Conservation (phyloP, 768 basidiomycete genomes). For the Podaxis pistillaris region DNA sequence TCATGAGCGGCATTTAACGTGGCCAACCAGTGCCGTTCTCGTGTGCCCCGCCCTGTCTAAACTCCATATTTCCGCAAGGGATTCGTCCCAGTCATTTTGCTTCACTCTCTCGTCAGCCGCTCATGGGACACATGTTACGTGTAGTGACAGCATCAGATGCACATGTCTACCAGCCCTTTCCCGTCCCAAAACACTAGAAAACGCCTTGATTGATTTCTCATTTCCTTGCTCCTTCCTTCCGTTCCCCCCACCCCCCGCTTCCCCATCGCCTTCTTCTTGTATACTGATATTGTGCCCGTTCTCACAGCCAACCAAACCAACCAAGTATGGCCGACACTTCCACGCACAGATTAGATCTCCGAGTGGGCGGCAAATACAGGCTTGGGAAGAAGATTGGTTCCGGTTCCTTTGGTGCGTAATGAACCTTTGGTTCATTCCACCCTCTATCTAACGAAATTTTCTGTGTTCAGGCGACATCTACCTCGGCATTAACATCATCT, state of each 20-base stretch:
- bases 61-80: constrained; percentile 3
- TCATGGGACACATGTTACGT: constrained; percentile 28
- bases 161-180: constrained; percentile 40
- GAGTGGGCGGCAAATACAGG: constrained; percentile 94
- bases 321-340: constrained; percentile 66
- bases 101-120: constrained; percentile 26
- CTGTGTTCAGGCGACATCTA: constrained; percentile 85
- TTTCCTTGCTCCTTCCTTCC: constrained; percentile 22
- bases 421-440: constrained; percentile 5
- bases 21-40: constrained; percentile 9
- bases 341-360: constrained; percentile 76
- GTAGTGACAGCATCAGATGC: constrained; percentile 38
- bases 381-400: constrained; percentile 99
- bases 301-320: constrained; percentile 19
- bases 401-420: constrained; percentile 86
- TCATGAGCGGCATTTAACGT: neutral
- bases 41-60: constrained; percentile 17
- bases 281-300: constrained; percentile 15
- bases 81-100: constrained; percentile 11
- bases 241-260: constrained; percentile 19
- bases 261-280: constrained; percentile 1
- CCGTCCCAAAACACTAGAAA: constrained; percentile 22
- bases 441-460: constrained; percentile 13
- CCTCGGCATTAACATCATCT: constrained; percentile 99
- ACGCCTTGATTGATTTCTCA: constrained; percentile 25